Base-by-base conservation (phyloP, 495 filamentous ascomycete species). In the Chlorociboria aeruginascens region DNA sequence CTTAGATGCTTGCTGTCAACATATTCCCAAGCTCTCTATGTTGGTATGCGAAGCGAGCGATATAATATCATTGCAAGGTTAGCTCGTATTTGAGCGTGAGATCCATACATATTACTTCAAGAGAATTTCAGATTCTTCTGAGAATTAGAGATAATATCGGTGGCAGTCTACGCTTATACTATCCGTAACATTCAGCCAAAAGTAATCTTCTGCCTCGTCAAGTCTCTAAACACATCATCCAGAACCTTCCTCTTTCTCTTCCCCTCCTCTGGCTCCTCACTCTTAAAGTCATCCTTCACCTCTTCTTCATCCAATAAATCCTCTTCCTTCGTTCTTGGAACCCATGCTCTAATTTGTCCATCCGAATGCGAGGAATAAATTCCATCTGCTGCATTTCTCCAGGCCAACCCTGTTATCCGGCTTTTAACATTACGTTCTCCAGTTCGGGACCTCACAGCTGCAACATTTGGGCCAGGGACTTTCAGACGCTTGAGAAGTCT, bases 381-480 rank as follows among this genome's bases (percentile, higher is more conserved):
- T 30, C 59, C 63, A 45, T 67, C 74, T 12, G 63, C 68, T 28
- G 60, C 61, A 1, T 77, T 76, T 54, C 81, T 74, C 85, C 81
- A 95, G 4, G 70, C 80, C 10, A 93, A 63, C 32, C 73, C 78
- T 20, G 83, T 84, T 29, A 85, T 76, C 11, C 80, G 65, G 57
- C 72, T 79, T 39, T 66, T 74, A 12, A 77, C 63, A 48, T 61
- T 65, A 11, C 68, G 53, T 48, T 69, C 64, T 7, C 64, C 64
- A 8, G 54, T 51, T 8, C 54, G 45, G 7, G 61, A 58, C 29
- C 59, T 65, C 2, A 67, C 68, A 35, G 64, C 65, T 25, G 73
- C 63, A 3, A 77, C 57, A 7, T 55, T 58, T 7, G 71, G 65
- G 0, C 80, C 81, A 0, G 80, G 78, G 7, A 78, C 71, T 31